Evolutionary conservation across 2,329 filamentous ascomycete genomes (phyloP).

Genomic region (Botrytis fragariae): DNA sequence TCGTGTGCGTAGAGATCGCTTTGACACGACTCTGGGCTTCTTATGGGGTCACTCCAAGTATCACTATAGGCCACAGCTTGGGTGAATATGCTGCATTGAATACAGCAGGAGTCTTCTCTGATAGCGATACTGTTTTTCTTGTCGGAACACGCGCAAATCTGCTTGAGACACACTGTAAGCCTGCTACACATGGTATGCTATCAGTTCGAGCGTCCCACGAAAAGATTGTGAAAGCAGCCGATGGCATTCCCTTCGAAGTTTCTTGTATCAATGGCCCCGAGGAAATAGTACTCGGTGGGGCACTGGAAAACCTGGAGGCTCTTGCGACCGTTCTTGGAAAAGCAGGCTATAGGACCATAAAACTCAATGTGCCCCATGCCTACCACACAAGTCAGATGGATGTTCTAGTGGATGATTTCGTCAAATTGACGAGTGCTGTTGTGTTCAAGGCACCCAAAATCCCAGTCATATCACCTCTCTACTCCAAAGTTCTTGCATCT

Average conservation of each 20-base stretch:
- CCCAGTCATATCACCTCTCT: not conserved
- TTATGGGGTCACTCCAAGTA: slow-evolving; percentile 53
- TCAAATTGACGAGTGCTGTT: slow-evolving; percentile 45
- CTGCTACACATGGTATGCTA: slow-evolving; percentile 65
- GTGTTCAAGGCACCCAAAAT: not conserved
- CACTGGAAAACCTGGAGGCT: not conserved
- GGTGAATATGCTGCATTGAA: slow-evolving; percentile 73
- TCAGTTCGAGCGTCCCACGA: slow-evolving; percentile 47
- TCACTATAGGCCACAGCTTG: slow-evolving; percentile 60
- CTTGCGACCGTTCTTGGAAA: not conserved
- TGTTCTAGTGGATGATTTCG: slow-evolving; percentile 40
- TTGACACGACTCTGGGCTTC: slow-evolving; percentile 53
- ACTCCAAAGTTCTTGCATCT: slow-evolving; percentile 28
- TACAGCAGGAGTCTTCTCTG: slow-evolving; percentile 67
- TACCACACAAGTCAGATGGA: slow-evolving; percentile 65
- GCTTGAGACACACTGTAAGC: slow-evolving; percentile 60
- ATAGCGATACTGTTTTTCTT: slow-evolving; percentile 67
- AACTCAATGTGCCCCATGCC: slow-evolving; percentile 61
- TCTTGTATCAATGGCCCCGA: slow-evolving; percentile 5
- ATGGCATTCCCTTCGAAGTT: not conserved
- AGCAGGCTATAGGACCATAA: slow-evolving; percentile 56
- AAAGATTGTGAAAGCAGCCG: slow-evolving; percentile 62
- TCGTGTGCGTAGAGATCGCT: slow-evolving; percentile 29
- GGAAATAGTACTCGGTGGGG: slow-evolving; percentile 9
- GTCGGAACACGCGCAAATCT: slow-evolving; percentile 66